Conservation (phyloP, 1,284 basidiomycete species). For the Vanrija sp. region DNA sequence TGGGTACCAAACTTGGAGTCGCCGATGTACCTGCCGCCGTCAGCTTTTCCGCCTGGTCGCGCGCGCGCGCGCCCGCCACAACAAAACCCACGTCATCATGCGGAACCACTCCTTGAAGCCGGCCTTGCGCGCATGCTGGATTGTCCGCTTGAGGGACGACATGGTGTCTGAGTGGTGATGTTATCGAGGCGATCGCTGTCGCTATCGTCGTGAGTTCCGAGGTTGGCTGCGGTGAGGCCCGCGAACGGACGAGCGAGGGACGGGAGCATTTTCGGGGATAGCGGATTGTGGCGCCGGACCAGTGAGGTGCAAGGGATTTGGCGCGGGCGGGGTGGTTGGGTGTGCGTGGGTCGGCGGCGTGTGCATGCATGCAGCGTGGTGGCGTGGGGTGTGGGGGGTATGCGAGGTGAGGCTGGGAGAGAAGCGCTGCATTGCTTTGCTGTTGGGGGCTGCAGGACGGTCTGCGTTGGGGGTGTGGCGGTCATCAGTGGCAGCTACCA, state of each 20-base stretch:
- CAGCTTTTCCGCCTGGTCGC: constrained; percentile 1
- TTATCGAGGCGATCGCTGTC: neutral
- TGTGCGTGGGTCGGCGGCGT: too few species aligned
- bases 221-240: neutral
- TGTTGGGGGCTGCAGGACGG: too few species aligned
- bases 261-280: neutral
- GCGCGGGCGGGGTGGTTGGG: too few species aligned
- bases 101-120: constrained; percentile 80
- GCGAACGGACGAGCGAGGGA: neutral
- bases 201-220: neutral
- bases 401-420: too few species aligned
- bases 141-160: constrained; percentile 69
- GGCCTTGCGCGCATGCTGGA: constrained; percentile 67
- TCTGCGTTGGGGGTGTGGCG: too few species aligned
- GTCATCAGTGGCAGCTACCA: too few species aligned
- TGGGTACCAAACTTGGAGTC: constrained; percentile 80
- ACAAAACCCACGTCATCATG: constrained; percentile 52
- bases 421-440: too few species aligned
- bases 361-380: too few species aligned
- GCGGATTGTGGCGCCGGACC: too few species aligned
- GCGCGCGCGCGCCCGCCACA: neutral
- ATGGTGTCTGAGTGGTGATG: constrained; percentile 46
- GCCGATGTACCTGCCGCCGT: constrained; percentile 72
- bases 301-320: neutral
- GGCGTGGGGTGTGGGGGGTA: too few species aligned